These are phyloP conservation scores for Dothistroma pini DNA, from an alignment of 2,329 filamentous ascomycete genomes.

Conservation along the genomic window DNA sequence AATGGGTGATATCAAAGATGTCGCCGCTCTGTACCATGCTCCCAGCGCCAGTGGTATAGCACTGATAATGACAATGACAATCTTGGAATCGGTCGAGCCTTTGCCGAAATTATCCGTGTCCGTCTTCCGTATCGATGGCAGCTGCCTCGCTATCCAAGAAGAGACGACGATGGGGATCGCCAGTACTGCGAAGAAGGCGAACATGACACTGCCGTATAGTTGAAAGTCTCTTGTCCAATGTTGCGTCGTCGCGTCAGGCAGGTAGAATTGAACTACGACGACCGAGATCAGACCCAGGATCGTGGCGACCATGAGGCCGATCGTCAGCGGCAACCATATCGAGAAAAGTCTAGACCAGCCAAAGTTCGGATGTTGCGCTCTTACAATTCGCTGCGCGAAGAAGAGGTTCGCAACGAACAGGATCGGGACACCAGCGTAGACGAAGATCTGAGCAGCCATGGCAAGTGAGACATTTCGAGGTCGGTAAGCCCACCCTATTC, in stretches of 20 bases:
- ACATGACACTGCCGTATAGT: constrained; percentile 58
- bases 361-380: constrained; percentile 65
- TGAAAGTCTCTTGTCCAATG: constrained; percentile 60
- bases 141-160: constrained; percentile 44
- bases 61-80: constrained; percentile 59
- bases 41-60: constrained; percentile 62
- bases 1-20: constrained; percentile 48
- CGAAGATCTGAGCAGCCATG: constrained; percentile 63
- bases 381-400: constrained; percentile 70
- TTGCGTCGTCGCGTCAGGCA: constrained; percentile 50
- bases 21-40: constrained; percentile 64
- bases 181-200: constrained; percentile 63
- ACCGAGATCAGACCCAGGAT: constrained; percentile 64
- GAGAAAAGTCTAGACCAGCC: constrained; percentile 62
- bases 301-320: constrained; percentile 55
- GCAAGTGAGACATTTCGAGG: constrained; percentile 37
- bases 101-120: constrained; percentile 60
- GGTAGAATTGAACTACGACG: constrained; percentile 65
- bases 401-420: constrained; percentile 76
- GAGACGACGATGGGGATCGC: constrained; percentile 57
- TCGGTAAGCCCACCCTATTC: constrained; percentile 54
- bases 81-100: constrained; percentile 64
- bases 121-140: constrained; percentile 21
- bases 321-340: constrained; percentile 55
- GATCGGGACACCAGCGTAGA: constrained; percentile 69